phyloP scores from a whole-genome alignment of 2,329 filamentous ascomycete genomes.

The Phialophora macrospora region DNA sequence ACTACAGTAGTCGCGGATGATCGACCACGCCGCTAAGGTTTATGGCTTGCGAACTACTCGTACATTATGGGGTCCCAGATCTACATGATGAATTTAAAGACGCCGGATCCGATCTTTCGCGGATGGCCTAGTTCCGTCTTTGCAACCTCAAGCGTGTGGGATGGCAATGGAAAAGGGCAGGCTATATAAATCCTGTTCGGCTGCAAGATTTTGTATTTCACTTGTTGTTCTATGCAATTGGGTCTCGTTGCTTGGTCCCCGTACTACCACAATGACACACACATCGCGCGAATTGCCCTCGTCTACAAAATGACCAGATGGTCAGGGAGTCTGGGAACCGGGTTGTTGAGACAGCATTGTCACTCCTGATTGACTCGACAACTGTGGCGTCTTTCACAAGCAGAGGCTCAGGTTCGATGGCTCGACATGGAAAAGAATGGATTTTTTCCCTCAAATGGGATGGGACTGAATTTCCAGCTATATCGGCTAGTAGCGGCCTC shows the following conservation, averaged over 20 bases:
- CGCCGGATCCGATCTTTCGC: too few relatives aligned
- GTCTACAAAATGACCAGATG: background rate
- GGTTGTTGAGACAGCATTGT: background rate
- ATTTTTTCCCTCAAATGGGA: background rate
- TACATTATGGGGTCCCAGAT: too few relatives aligned
- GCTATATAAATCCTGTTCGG: too few relatives aligned
- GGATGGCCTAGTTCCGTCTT: too few relatives aligned
- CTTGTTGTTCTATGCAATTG: background rate
- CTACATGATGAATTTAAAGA: too few relatives aligned
- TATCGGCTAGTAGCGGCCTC: background rate
- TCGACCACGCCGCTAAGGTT: too few relatives aligned
- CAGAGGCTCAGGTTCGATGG: background rate
- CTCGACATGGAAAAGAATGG: background rate
- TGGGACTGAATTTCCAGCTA: background rate
- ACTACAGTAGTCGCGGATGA: too few relatives aligned
- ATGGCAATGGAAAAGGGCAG: too few relatives aligned
- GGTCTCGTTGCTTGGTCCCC: background rate
- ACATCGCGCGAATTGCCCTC: background rate
- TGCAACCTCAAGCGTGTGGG: too few relatives aligned
- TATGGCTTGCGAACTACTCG: too few relatives aligned
- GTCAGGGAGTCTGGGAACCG: too few relatives aligned
- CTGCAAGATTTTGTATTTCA: too few relatives aligned
- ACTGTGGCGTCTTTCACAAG: background rate
- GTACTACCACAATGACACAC: background rate
- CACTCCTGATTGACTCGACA: background rate